Base-by-base conservation (phyloP, 208 protist genomes). In the Leishmania turanica region DNA sequence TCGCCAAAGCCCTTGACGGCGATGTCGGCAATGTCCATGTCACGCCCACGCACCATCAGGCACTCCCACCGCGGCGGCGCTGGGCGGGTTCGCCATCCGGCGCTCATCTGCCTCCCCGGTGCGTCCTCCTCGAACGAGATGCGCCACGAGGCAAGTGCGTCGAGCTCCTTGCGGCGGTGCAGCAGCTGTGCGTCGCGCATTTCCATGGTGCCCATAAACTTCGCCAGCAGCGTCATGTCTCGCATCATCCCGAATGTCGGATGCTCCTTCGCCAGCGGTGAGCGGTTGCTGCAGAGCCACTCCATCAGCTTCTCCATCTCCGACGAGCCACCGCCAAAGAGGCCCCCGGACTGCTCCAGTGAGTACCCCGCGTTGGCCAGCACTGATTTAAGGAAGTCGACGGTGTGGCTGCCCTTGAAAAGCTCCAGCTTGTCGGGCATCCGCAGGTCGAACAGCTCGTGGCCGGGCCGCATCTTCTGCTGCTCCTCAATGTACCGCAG, bases 251-350 rank as follows among this genome's bases (percentile, higher is more conserved):
- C 37, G 68, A 96, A 97, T 84, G 87, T 90, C 21, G 87, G 89
- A 80, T 95, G 90, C 75, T 95, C 88, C 47, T 74, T 76, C 47
- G 88, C 87, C 21, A 97, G 75, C 31, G 88, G 85, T n/a, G 90
- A 87, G 74, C 89, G 90, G 24, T 58, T 31, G 74, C 79, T 88
- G 77, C 87, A 92, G 54, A 97, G 77, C 92, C 91, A 94, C 73
- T 95, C 79, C 87, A 95, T 93, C 49, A 96, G 82, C 82, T 86
- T 86, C 64, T 97, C 91, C 94, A 96, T 96, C 75, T 96, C 91
- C 13, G 84, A 90, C 31, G 71, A 73, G 31, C 76, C 78, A 27
- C 72, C 45, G 27, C 75, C 79, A 42, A 83, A 74, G 54, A 81
- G 74, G 64, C 86, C 82, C 60, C 87, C 84, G 40, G 86, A 84